phyloP scores from a whole-genome alignment of 768 basidiomycete genomes.

The Chalciporus chontae region DNA sequence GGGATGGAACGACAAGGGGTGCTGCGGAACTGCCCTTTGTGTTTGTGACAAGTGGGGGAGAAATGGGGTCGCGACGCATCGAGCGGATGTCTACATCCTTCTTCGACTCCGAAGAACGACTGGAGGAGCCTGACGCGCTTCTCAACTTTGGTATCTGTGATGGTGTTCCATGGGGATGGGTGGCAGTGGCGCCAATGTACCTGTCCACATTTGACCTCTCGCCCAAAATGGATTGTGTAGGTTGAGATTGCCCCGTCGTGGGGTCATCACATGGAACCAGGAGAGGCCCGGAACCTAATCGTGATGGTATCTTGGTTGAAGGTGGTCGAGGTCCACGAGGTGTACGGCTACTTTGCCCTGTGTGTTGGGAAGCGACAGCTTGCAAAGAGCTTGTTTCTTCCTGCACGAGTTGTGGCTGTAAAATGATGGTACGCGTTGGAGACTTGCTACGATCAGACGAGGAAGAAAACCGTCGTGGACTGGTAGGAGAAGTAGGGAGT shows the following conservation, averaged over 20 bases:
- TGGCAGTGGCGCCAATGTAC: not conserved
- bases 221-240: constrained; percentile 2
- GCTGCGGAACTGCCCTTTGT: not conserved
- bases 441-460: constrained; percentile 13
- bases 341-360: constrained; percentile 31
- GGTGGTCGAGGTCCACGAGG: constrained; percentile 41
- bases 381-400: not conserved
- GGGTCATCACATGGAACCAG: constrained; percentile 2
- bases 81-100: constrained; percentile 2
- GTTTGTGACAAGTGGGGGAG: constrained; percentile 4
- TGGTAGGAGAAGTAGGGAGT: constrained; percentile 10
- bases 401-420: constrained; percentile 1
- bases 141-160: constrained; percentile 32
- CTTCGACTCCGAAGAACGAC: constrained; percentile 17
- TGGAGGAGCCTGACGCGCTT: constrained; percentile 25
- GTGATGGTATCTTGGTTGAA: constrained; percentile 29
- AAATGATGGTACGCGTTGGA: constrained; percentile 1
- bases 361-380: constrained; percentile 6
- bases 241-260: not conserved
- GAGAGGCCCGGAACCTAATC: constrained; percentile 25
- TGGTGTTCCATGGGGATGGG: constrained; percentile 11
- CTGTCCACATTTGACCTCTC: constrained; percentile 18
- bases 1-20: not conserved
- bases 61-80: constrained; percentile 1
- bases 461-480: constrained; percentile 12